phyloP scores from a whole-genome alignment of 805 yeast species.

The Cyberlindnera mycetangii region DNA sequence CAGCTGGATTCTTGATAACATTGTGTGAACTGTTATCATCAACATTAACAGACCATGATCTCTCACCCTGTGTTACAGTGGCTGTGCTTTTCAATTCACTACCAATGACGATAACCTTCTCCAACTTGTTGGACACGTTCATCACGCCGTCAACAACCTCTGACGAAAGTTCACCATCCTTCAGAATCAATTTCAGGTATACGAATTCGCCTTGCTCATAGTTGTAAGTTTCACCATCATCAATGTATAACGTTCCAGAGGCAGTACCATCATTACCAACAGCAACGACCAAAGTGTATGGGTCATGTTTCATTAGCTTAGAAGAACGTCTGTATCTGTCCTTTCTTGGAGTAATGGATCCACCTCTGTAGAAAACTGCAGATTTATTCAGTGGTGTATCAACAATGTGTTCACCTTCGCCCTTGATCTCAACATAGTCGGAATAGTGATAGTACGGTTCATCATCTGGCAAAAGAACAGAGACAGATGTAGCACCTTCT shows the following conservation, averaged over 20 bases:
- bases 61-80: conserved; percentile 36
- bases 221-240: conserved; percentile 77
- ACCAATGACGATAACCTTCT: conserved; percentile 53
- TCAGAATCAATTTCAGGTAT: conserved; percentile 39
- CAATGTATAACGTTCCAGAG: conserved; percentile 62
- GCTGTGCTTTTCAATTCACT: conserved; percentile 16
- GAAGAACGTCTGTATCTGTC: conserved; percentile 80
- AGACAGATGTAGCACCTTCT: conserved; percentile 40
- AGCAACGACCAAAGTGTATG: conserved; percentile 72
- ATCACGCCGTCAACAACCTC: conserved; percentile 26
- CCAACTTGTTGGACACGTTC: conserved; percentile 39
- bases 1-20: conserved; percentile 47
- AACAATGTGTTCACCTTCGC: conserved; percentile 38
- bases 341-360: conserved; percentile 63
- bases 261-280: conserved; percentile 49
- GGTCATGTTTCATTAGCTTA: conserved; percentile 71
- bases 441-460: conserved; percentile 56
- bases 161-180: conserved; percentile 33
- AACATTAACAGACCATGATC: conserved; percentile 36
- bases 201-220: conserved; percentile 50
- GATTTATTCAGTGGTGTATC: conserved; percentile 53
- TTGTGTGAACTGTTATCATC: conserved; percentile 20
- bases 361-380: conserved; percentile 78
- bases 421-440: conserved; percentile 32
- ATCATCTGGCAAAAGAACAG: conserved; percentile 38